These are phyloP conservation scores for Actinomortierella ambigua DNA, from an alignment of 371 early-diverging fungal species.

Conservation along the genomic window DNA sequence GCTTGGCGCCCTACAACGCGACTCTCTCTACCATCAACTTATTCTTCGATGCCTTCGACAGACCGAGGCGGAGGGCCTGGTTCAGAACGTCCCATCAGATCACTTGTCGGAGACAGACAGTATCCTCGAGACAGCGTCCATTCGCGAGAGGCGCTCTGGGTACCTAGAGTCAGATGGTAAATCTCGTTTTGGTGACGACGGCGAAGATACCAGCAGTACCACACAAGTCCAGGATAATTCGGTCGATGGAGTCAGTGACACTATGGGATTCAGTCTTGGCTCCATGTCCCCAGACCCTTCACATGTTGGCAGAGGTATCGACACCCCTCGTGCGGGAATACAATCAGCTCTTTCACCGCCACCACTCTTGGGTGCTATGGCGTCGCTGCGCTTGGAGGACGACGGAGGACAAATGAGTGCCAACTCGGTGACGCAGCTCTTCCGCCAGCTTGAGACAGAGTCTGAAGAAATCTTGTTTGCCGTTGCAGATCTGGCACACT, in stretches of 20 bases:
- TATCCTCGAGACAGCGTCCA: slow-evolving; percentile 24
- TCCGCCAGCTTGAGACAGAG: slow-evolving; percentile 52
- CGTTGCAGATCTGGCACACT: slow-evolving; percentile 82
- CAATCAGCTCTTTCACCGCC: slow-evolving; percentile 10
- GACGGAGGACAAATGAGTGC: slow-evolving; percentile 25
- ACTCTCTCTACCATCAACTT: slow-evolving; percentile 64
- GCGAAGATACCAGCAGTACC: no score
- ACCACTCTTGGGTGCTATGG: slow-evolving; percentile 8
- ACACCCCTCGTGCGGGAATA: slow-evolving; percentile 4
- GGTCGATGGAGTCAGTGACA: slow-evolving; percentile 22
- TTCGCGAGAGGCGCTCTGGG: no score
- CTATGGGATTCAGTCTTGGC: slow-evolving; percentile 29
- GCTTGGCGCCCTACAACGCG: slow-evolving; percentile 64
- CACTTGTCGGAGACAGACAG: slow-evolving; percentile 47
- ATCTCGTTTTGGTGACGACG: no score
- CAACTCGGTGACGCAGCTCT: slow-evolving; percentile 17
- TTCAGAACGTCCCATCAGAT: slow-evolving; percentile 23
- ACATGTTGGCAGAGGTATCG: slow-evolving; percentile 8
- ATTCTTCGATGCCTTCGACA: slow-evolving; percentile 55
- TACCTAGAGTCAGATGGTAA: no score
- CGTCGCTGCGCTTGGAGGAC: slow-evolving; percentile 9
- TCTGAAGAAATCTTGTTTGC: slow-evolving; percentile 72
- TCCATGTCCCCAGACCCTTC: slow-evolving; percentile 32
- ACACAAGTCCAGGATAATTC: no score
- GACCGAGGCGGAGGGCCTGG: slow-evolving; percentile 53